Base-by-base conservation (phyloP, 1,139 yeast genomes). In the Komagataea norvegica region DNA sequence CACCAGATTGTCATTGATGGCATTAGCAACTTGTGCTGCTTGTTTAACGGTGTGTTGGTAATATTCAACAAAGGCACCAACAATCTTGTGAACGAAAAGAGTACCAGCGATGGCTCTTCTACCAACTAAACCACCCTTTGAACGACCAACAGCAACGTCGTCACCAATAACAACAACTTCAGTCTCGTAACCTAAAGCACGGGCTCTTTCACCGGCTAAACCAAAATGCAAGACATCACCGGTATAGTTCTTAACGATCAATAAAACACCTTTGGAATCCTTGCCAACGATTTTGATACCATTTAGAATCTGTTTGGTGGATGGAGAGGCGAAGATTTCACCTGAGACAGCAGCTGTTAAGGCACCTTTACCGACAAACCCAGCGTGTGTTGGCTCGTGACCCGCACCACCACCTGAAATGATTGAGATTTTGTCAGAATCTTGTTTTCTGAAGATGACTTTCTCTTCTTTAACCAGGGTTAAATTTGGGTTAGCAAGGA, bases 371-470 rank as follows among this genome's bases (percentile, higher is more conserved):
- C 96, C 96, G 11, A 89, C 91, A 56, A 77, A 88, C 0, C 96
- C 96, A 5, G 85, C 91, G 56, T 88, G 96, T 8, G 89, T 70
- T 22, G 96, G 96, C 61, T 89, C 96, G 57, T 89, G 97, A 26
- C 97, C 97, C 8, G 91, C 79, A 22, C 97, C 97, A 39, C 97
- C 97, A 41, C 96, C 96, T 32, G 95, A 79, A 20, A 89, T 65
- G 37, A 89, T 53, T 4, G 87, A 73, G 32, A 88, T 81, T 52
- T 82, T 79, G 21, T 64, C 61, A 29, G 51, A 42, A 10, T 55
- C 48, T n/a, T 60, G 61, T 25, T 51, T 48, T 37, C 69, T 58
- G 63, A 69, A 82, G 10, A 86, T 74, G 2, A 86, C 83, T 48
- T 77, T 77, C 54, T 86, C 93, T 8, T 74, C 65, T 21, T 79